Evolutionary conservation across 2,329 filamentous ascomycete species (phyloP).

Genomic region (Colletotrichum liaoningense): DNA sequence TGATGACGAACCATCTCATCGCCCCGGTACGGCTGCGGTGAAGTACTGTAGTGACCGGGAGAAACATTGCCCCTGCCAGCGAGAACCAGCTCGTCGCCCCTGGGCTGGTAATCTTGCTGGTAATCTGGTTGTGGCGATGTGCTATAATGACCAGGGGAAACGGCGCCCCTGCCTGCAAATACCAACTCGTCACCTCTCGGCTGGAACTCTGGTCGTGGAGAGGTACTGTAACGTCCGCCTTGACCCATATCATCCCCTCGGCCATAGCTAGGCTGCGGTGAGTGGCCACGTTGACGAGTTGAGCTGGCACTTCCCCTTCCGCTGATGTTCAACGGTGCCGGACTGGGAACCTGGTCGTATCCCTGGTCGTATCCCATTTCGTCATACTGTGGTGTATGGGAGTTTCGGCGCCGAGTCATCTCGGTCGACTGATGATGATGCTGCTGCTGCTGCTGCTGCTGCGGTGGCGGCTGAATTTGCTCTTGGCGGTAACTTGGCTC

Average conservation of each 20-base stretch:
- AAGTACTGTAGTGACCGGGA: conserved; percentile 44
- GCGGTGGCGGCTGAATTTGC: conserved; percentile 1
- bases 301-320: conserved; percentile 45
- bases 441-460: neutral
- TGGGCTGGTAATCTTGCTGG: conserved; percentile 32
- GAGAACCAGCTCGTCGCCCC: conserved; percentile 40
- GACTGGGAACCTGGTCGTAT: conserved; percentile 53
- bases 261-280: conserved; percentile 16
- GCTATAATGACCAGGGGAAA: conserved; percentile 44
- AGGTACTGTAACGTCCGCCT: conserved; percentile 42
- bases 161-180: conserved; percentile 49
- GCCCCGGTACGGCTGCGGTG: conserved; percentile 37
- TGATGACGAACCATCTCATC: conserved; percentile 23
- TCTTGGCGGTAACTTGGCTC: conserved; percentile 37
- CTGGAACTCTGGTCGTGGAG: conserved; percentile 36
- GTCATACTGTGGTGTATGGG: conserved; percentile 44
- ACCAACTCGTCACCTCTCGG: conserved; percentile 27
- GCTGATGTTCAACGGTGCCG: conserved; percentile 58
- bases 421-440: conserved; percentile 12
- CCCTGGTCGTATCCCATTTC: conserved; percentile 44
- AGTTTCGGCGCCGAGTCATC: neutral
- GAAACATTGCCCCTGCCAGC: conserved; percentile 47
- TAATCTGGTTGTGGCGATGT: conserved; percentile 38
- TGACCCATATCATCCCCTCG: conserved; percentile 19
- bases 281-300: conserved; percentile 24